phyloP scores from a whole-genome alignment of 2,329 filamentous ascomycete genomes.

The Canariomyces notabilis region DNA sequence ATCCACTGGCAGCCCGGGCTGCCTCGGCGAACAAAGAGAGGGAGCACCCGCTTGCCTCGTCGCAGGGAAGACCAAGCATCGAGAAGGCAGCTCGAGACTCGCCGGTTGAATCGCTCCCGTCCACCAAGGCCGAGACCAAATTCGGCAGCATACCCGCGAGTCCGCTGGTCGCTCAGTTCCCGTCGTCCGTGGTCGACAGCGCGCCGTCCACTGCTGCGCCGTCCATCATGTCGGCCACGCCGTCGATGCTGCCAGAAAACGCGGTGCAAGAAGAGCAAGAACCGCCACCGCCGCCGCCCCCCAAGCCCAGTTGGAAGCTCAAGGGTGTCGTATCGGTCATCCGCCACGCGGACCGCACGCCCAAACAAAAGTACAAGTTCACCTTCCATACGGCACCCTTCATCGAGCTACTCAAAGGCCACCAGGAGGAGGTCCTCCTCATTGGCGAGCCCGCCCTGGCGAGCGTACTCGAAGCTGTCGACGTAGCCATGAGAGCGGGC shows the following conservation, averaged over 20 bases:
- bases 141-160: conserved; percentile 23
- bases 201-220: conserved; percentile 36
- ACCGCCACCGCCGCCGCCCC: conserved; percentile 61
- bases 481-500: conserved; percentile 69
- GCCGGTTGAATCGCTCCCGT: conserved; percentile 13
- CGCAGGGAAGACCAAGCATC: conserved; percentile 22
- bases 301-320: conserved; percentile 94
- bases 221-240: conserved; percentile 35
- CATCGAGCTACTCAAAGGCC: conserved; percentile 87
- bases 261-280: conserved; percentile 33
- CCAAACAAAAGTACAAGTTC: conserved; percentile 99
- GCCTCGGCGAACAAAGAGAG: conserved; percentile 28
- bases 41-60: conserved; percentile 20
- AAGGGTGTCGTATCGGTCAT: conserved; percentile 98
- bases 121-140: conserved; percentile 29
- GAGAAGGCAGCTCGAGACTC: conserved; percentile 20
- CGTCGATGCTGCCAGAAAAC: conserved; percentile 34
- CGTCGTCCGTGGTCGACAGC: conserved; percentile 24
- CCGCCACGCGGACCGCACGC: conserved; percentile 91
- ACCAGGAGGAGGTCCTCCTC: conserved; percentile 91
- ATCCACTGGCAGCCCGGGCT: conserved; percentile 35
- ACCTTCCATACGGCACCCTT: conserved; percentile 97
- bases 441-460: conserved; percentile 85
- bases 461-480: conserved; percentile 85
- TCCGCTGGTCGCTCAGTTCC: conserved; percentile 22